Conservation (phyloP, 2,329 filamentous ascomycete species). For the Colletotrichum zoysiae region DNA sequence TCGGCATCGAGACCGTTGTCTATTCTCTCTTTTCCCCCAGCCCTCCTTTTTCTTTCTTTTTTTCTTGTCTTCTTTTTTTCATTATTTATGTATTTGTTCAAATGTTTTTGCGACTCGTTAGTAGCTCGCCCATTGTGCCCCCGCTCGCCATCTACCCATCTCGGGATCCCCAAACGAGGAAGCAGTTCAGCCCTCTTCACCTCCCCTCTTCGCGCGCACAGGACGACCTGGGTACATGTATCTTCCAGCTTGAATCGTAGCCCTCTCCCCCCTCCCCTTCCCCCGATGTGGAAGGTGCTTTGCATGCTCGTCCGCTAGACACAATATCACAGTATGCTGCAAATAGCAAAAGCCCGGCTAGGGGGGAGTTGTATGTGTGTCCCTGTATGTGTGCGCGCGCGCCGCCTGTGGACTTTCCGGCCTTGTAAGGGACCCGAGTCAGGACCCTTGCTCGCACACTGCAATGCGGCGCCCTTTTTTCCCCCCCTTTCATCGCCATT, state of each 20-base stretch:
- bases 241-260: neutral
- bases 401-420: neutral
- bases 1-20: slow-evolving; percentile 34
- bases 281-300: slow-evolving; percentile 34
- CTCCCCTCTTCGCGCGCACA: neutral
- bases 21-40: slow-evolving; percentile 26
- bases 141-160: slow-evolving; percentile 5
- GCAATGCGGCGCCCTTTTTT: slow-evolving; percentile 6
- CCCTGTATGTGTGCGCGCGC: neutral
- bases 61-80: neutral
- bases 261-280: neutral
- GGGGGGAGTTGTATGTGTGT: neutral
- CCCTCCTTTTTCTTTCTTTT: neutral
- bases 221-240: neutral
- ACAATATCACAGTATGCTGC: neutral
- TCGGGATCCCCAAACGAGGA: too few species aligned
- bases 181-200: too few species aligned
- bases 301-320: neutral
- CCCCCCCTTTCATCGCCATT: neutral
- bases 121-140: slow-evolving; percentile 4
- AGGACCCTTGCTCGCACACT: slow-evolving; percentile 29
- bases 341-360: neutral
- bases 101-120: neutral
- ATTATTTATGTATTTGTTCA: neutral
- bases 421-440: slow-evolving; percentile 28